These are phyloP conservation scores for Colletotrichum viniferum DNA, from an alignment of 2,329 filamentous ascomycete genomes.

Conservation along the genomic window DNA sequence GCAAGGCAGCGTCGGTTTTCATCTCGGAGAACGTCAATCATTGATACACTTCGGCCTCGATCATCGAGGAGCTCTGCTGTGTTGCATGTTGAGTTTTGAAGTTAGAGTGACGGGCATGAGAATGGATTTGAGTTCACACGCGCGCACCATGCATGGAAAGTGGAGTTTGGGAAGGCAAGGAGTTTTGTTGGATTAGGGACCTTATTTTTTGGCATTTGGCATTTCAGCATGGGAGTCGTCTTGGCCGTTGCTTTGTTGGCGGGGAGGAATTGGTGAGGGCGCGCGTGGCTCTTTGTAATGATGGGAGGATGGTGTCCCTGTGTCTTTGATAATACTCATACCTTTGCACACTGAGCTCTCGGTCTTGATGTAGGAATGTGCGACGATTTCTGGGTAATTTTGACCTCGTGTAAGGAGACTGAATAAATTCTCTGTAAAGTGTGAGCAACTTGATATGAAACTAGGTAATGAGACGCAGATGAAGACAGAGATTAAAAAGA, in stretches of 20 bases:
- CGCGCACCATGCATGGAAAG: neutral
- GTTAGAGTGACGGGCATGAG: neutral
- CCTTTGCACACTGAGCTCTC: neutral
- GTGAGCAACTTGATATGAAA: too few relatives aligned
- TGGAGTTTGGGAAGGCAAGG: neutral
- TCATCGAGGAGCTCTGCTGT: slow-evolving; percentile 10
- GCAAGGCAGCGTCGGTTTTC: slow-evolving; percentile 10
- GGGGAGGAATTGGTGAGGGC: neutral
- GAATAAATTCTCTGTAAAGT: rapidly evolving
- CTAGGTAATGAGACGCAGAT: too few relatives aligned
- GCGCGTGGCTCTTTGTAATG: neutral
- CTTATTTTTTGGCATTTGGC: neutral
- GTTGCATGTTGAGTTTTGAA: slow-evolving; percentile 17
- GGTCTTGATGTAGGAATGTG: neutral
- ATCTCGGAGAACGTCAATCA: slow-evolving; percentile 11
- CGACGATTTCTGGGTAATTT: rapidly evolving
- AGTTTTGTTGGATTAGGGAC: neutral
- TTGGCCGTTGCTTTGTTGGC: neutral
- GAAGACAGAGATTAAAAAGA: too few relatives aligned
- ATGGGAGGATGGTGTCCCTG: neutral
- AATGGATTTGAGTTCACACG: neutral
- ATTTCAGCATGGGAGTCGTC: neutral
- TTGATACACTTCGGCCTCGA: slow-evolving; percentile 7
- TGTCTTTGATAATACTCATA: neutral
- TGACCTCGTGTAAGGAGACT: neutral